phyloP scores from a whole-genome alignment of 768 basidiomycete genomes.

The Paxillus involutus region DNA sequence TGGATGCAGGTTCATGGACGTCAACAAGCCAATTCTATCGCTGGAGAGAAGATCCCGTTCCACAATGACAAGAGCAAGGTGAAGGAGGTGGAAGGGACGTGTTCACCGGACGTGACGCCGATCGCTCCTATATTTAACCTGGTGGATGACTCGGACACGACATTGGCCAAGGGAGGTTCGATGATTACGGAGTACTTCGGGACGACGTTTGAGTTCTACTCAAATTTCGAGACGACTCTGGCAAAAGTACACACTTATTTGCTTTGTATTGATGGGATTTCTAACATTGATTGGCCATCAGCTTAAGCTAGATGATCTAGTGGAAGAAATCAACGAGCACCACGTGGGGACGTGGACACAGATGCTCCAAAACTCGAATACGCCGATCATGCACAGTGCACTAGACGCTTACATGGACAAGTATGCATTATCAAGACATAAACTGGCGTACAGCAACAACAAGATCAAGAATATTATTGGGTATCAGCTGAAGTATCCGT shows the following conservation, averaged over 20 bases:
- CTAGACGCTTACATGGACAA: slow-evolving; percentile 80
- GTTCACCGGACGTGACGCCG: slow-evolving; percentile 53
- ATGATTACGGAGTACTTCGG: slow-evolving; percentile 71
- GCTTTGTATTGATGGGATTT: background rate
- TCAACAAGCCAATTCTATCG: slow-evolving; percentile 57
- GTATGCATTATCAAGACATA: slow-evolving; percentile 67
- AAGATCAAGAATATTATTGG: slow-evolving; percentile 77
- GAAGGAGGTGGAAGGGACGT: slow-evolving; percentile 61
- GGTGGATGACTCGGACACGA: slow-evolving; percentile 76
- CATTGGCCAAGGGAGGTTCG: slow-evolving; percentile 63
- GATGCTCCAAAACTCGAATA: slow-evolving; percentile 71
- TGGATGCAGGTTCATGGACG: slow-evolving; percentile 74
- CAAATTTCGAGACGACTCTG: slow-evolving; percentile 61
- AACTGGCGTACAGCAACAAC: slow-evolving; percentile 62
- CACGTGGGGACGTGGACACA: slow-evolving; percentile 83
- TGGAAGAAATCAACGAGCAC: slow-evolving; percentile 84
- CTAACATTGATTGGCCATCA: slow-evolving; percentile 24
- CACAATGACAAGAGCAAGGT: slow-evolving; percentile 69
- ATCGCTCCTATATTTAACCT: slow-evolving; percentile 83
- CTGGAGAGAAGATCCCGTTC: slow-evolving; percentile 37
- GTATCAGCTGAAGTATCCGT: slow-evolving; percentile 62
- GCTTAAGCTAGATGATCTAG: slow-evolving; percentile 65
- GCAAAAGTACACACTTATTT: slow-evolving; percentile 51
- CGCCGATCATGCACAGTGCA: slow-evolving; percentile 70
- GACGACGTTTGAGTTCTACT: slow-evolving; percentile 81